Conservation (phyloP, 768 basidiomycete genomes). For the Hysterangium stoloniferum region DNA sequence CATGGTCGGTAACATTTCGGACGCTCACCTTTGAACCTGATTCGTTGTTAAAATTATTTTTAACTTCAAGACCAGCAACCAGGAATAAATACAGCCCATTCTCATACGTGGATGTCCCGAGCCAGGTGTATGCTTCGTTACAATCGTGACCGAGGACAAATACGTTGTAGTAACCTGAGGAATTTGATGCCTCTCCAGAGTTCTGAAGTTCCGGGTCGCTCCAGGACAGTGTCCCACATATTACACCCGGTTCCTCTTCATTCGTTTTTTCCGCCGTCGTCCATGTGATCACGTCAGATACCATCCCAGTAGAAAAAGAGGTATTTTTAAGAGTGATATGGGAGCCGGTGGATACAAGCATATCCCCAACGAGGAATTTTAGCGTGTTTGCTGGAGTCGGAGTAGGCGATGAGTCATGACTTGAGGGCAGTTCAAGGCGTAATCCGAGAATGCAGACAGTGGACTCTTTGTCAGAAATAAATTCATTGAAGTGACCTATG, state of each 20-base stretch:
- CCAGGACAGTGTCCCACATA: constrained; percentile 10
- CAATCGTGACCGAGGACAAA: not conserved
- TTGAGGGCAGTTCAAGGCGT: not conserved
- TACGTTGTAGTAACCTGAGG: not conserved
- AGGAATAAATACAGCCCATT: not conserved
- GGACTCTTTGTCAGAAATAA: not conserved
- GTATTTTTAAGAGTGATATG: too few species aligned
- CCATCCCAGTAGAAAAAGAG: too few species aligned
- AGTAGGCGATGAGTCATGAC: not conserved
- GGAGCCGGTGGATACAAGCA: not conserved
- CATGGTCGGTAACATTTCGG: too few species aligned
- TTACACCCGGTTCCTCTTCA: too few species aligned
- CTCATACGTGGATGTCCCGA: constrained; percentile 7
- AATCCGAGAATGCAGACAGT: not conserved
- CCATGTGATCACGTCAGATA: too few species aligned
- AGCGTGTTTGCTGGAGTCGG: not conserved
- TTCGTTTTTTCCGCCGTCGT: too few species aligned
- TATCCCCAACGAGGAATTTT: not conserved
- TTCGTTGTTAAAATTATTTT: not conserved
- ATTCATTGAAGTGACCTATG: not conserved
- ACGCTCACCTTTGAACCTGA: not conserved
- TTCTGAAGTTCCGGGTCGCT: not conserved
- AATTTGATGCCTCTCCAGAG: not conserved
- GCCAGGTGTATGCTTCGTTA: not conserved
- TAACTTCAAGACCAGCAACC: constrained; percentile 1